Evolutionary conservation across 768 basidiomycete species (phyloP).

Genomic region (Floccularia luteovirens): DNA sequence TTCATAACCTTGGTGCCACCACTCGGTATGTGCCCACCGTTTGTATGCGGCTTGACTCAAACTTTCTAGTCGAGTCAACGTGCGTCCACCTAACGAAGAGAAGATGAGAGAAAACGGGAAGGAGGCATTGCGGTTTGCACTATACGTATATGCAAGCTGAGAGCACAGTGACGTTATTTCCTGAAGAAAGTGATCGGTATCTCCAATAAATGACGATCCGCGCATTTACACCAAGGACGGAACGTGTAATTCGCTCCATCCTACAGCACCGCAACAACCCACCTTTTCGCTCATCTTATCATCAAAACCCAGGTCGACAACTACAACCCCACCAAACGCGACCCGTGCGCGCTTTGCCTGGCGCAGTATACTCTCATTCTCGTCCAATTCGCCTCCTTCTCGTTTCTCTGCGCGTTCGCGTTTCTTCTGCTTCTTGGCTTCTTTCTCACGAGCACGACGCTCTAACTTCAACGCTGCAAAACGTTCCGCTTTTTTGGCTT

Average conservation of each 20-base stretch:
- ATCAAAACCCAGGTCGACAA: conserved; percentile 90
- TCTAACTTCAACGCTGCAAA: conserved; percentile 60
- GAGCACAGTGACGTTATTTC: conserved; percentile 86
- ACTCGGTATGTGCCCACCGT: conserved; percentile 78
- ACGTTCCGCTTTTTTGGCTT: conserved; percentile 63
- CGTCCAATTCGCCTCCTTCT: conserved; percentile 56
- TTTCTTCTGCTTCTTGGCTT: conserved; percentile 70
- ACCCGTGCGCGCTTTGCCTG: conserved; percentile 32
- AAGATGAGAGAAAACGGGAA: conserved; percentile 71
- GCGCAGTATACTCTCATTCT: conserved; percentile 27
- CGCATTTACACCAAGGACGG: conserved; percentile 1
- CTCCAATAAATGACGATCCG: conserved; percentile 9
- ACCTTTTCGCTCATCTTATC: conserved; percentile 92
- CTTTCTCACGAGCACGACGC: conserved; percentile 71
- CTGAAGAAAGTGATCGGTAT: conserved; percentile 35
- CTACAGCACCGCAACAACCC: conserved; percentile 16
- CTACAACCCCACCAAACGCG: conserved; percentile 55
- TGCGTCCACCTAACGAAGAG: conserved; percentile 74
- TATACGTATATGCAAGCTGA: conserved; percentile 90
- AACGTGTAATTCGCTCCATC: neutral
- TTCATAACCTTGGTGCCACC: conserved; percentile 76
- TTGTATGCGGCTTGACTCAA: conserved; percentile 61
- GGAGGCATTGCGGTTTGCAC: conserved; percentile 68
- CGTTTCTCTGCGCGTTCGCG: conserved; percentile 49
- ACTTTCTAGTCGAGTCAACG: conserved; percentile 54